phyloP scores from a whole-genome alignment of 2,329 filamentous ascomycete genomes.

The Paramyrothecium roridum region DNA sequence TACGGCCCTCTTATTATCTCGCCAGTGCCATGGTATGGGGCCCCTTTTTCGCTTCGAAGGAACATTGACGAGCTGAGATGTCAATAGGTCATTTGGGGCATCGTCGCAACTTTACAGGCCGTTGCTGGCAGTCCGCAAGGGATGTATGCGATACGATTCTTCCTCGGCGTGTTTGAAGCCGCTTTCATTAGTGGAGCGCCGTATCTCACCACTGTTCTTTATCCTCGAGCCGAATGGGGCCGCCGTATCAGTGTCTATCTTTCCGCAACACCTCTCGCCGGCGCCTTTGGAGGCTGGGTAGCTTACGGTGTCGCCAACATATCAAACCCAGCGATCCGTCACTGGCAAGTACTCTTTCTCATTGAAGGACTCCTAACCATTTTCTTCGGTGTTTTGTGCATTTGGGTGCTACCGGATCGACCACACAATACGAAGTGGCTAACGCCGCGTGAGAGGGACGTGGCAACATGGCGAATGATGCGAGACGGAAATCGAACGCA shows the following conservation, averaged over 20 bases:
- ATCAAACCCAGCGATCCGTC: not conserved
- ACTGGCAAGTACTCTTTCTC: conserved; percentile 63
- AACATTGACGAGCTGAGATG: not conserved
- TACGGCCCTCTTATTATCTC: not conserved
- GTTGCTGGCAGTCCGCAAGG: conserved; percentile 41
- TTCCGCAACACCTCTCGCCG: conserved; percentile 62
- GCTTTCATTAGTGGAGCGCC: conserved; percentile 27
- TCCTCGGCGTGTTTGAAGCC: conserved; percentile 30
- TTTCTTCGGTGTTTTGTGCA: conserved; percentile 23
- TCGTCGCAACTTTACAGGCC: conserved; percentile 33
- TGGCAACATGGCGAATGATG: conserved; percentile 5
- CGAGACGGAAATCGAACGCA: conserved; percentile 4
- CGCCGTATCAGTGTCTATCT: conserved; percentile 35
- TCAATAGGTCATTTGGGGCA: conserved; percentile 3
- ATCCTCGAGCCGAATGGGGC: conserved; percentile 28
- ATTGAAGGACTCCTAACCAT: conserved; percentile 39
- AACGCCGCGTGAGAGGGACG: conserved; percentile 11
- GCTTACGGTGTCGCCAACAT: conserved; percentile 60
- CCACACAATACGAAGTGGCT: conserved; percentile 10
- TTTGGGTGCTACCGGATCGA: conserved; percentile 19
- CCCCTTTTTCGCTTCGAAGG: conserved; percentile 6
- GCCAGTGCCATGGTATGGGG: not conserved
- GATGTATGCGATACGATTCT: conserved; percentile 38
- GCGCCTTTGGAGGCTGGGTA: conserved; percentile 63
- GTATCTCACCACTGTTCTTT: conserved; percentile 31